A percentile compares a stretch with the other conserved stretches of the same genome.
phyloP scores from a whole-genome alignment of 2,329 filamentous ascomycete genomes.

The Teratosphaeria destructans region DNA sequence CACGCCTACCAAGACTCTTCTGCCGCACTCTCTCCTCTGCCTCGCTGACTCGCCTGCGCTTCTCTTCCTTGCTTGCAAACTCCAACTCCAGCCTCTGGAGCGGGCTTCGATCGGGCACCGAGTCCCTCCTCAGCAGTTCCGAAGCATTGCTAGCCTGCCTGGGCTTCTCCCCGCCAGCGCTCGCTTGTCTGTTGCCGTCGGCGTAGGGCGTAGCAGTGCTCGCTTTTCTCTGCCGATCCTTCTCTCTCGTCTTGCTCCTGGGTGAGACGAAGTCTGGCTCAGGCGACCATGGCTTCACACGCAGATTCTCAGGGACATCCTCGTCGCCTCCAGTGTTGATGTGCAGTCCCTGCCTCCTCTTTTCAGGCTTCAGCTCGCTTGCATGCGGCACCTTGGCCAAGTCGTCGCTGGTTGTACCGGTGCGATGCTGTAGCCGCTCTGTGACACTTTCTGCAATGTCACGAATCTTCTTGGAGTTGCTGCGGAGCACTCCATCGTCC shows the following conservation, averaged over 20 bases:
- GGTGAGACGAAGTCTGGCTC: constrained; percentile 10
- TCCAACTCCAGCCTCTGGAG: constrained; percentile 88
- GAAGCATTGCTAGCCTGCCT: neutral
- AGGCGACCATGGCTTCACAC: constrained; percentile 20
- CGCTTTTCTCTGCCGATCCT: constrained; percentile 13
- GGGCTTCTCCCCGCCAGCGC: neutral
- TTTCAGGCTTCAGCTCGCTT: constrained; percentile 1
- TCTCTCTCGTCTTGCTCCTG: constrained; percentile 6
- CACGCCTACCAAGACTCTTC: constrained; percentile 16
- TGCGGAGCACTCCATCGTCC: constrained; percentile 2
- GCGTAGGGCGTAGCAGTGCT: constrained; percentile 3
- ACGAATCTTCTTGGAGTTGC: constrained; percentile 6
- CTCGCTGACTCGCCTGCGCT: constrained; percentile 71
- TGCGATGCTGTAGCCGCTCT: neutral
- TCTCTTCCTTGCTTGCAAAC: constrained; percentile 88
- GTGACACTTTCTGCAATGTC: constrained; percentile 5
- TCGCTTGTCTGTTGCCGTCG: neutral
- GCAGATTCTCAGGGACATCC: constrained; percentile 10
- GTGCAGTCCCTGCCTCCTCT: constrained; percentile 5
- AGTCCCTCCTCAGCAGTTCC: constrained; percentile 30
- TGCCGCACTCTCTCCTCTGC: constrained; percentile 67
- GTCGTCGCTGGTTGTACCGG: neutral
- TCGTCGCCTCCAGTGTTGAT: neutral
- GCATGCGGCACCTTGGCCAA: neutral
- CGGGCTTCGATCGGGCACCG: constrained; percentile 76